These are phyloP conservation scores for Komagataella populi DNA, from an alignment of 805 yeast species.

Conservation along the genomic window DNA sequence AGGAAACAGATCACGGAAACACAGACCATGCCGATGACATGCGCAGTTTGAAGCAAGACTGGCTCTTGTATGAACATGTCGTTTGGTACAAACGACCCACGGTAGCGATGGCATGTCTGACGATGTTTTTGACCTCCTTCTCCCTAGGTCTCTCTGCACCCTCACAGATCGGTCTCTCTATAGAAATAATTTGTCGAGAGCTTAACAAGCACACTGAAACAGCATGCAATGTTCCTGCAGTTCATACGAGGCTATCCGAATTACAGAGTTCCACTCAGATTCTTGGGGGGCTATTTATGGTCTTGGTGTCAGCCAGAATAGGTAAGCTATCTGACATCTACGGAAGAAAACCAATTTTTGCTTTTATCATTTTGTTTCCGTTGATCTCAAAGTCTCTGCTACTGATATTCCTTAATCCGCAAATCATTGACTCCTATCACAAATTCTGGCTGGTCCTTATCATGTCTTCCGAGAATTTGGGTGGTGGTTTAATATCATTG, in stretches of 20 bases:
- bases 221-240: not conserved
- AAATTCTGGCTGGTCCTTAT: slow-evolving; percentile 26
- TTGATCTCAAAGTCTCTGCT: slow-evolving; percentile 7
- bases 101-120: not conserved
- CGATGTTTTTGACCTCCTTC: not conserved
- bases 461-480: slow-evolving; percentile 29
- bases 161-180: not conserved
- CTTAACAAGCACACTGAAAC: not conserved
- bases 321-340: slow-evolving; percentile 50
- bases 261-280: not conserved
- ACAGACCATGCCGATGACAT: not conserved
- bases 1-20: not conserved
- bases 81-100: not conserved
- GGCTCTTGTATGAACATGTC: not conserved
- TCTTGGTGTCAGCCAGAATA: slow-evolving; percentile 27
- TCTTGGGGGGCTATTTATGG: not conserved
- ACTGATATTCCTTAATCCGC: slow-evolving; percentile 11
- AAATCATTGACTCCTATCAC: slow-evolving; percentile 11
- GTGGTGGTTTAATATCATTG: slow-evolving; percentile 52
- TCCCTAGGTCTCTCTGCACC: not conserved
- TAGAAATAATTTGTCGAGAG: not conserved
- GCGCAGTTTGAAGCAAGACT: not conserved
- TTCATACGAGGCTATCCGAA: not conserved
- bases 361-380: slow-evolving; percentile 11
- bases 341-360: slow-evolving; percentile 44